These are phyloP conservation scores for Asterochloris sp. DNA, from an alignment of 139 green algal genomes.

Conservation along the genomic window DNA sequence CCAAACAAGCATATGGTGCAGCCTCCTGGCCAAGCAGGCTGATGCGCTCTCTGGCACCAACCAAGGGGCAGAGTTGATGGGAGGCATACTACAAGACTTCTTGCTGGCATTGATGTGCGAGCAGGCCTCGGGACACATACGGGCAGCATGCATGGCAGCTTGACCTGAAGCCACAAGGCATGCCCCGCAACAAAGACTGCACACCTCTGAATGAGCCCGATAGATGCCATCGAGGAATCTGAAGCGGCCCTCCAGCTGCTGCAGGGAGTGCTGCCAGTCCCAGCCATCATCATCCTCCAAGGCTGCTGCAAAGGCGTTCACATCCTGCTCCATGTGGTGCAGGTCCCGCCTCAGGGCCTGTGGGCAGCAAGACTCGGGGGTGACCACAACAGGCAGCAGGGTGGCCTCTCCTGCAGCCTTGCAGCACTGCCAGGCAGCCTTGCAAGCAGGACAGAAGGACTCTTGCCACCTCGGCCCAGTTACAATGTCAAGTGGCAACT, in stretches of 20 bases:
- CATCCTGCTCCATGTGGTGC: constrained; percentile 73
- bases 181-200: neutral
- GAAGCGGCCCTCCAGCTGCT: constrained; percentile 85
- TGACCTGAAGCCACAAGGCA: neutral
- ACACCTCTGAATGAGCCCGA: constrained; percentile 59
- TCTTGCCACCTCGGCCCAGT: neutral
- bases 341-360: constrained; percentile 72
- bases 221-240: constrained; percentile 89
- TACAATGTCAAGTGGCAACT: no score
- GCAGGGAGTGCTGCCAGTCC: constrained; percentile 27
- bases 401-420: no score
- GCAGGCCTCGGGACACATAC: no score
- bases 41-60: no score
- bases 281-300: neutral
- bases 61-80: no score
- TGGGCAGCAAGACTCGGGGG: no score
- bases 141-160: neutral
- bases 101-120: no score
- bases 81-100: no score
- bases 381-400: no score
- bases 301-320: constrained; percentile 24
- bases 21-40: no score
- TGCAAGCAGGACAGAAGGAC: neutral
- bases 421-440: neutral
- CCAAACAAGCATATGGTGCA: no score